Percentiles rank a stretch among this genome's conserved stretches.
phyloP scores from a whole-genome alignment of 1,284 basidiomycete species.

The Naganishia sp. region DNA sequence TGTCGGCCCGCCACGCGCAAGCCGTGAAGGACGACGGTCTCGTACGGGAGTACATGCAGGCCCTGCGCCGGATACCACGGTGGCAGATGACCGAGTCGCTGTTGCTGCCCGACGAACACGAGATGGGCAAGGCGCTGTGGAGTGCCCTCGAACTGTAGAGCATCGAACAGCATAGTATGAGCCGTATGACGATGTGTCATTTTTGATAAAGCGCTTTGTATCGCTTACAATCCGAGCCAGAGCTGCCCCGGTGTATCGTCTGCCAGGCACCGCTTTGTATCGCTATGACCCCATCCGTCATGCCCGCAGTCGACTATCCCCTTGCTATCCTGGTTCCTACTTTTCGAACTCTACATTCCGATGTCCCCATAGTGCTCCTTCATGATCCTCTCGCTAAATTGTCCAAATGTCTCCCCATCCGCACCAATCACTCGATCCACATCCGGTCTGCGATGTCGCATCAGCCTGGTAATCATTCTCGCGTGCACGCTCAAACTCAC shows the following conservation, averaged over 20 bases:
- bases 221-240: not conserved
- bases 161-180: not conserved
- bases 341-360: too few relatives aligned
- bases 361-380: constrained; percentile 60
- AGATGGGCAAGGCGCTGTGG: constrained; percentile 13
- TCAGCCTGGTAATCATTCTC: constrained; percentile 47
- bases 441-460: constrained; percentile 60
- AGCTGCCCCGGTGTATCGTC: not conserved
- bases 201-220: not conserved
- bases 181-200: not conserved
- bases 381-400: constrained; percentile 81
- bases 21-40: not conserved
- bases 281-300: not conserved
- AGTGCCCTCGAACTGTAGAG: not conserved
- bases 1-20: constrained; percentile 5
- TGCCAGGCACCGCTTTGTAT: not conserved
- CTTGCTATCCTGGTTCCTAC: too few relatives aligned
- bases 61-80: constrained; percentile 9
- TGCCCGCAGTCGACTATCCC: too few relatives aligned
- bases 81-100: constrained; percentile 26
- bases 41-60: constrained; percentile 6
- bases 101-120: constrained; percentile 19
- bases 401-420: constrained; percentile 72
- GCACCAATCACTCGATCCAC: constrained; percentile 69
- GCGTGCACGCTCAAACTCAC: constrained; percentile 37